A percentile compares a stretch with the other conserved stretches of the same genome.
Conservation (phyloP, 371 early-diverging fungal species). For the Apophysomyces sp. region DNA sequence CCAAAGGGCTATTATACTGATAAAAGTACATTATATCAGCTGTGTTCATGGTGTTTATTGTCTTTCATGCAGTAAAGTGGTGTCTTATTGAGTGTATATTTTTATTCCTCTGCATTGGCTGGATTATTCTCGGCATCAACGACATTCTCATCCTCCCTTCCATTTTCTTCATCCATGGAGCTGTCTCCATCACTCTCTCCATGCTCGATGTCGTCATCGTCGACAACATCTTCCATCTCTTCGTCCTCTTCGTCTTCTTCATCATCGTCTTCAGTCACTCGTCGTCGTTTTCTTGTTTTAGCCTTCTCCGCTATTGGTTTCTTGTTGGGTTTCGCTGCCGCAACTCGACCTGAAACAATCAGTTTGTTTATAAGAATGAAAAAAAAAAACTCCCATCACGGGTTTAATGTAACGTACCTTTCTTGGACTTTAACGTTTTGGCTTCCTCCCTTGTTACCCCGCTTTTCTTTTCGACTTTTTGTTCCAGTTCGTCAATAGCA, state of each 20-base stretch:
- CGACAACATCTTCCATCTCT: background rate
- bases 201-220: background rate
- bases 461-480: constrained; percentile 44
- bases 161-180: background rate
- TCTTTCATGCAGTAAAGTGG: too few species aligned
- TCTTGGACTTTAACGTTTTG: constrained; percentile 1
- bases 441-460: constrained; percentile 17
- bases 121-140: too few species aligned
- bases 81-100: too few species aligned
- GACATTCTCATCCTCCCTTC: background rate
- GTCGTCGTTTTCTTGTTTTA: background rate
- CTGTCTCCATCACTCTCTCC: background rate
- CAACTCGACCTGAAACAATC: background rate
- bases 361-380: background rate
- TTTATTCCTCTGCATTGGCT: too few species aligned
- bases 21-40: too few species aligned
- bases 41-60: too few species aligned
- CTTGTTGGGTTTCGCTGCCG: background rate
- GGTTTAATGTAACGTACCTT: background rate
- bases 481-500: constrained; percentile 80
- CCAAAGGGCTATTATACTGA: too few species aligned
- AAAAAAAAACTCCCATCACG: background rate
- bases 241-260: background rate
- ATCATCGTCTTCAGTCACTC: background rate
- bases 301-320: background rate